Percentiles rank a stretch among this genome's conserved stretches.
Conservation (phyloP, 331 rosid species). For the Stylosanthes scabra region DNA sequence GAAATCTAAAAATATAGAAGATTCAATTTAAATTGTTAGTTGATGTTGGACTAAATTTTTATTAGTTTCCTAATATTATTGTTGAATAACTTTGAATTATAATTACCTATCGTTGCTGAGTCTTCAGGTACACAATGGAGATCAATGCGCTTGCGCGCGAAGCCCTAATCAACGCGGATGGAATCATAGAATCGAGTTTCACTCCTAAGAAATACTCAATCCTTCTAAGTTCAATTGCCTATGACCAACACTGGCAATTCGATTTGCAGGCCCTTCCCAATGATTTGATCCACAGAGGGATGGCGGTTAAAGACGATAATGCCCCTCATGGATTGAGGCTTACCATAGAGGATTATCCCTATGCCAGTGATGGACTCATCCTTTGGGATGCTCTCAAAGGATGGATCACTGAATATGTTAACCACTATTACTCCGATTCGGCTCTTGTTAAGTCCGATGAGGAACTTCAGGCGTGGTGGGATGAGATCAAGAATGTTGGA, state of each 20-base stretch:
- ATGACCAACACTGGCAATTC: slow-evolving; percentile 78
- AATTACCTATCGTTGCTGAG: no score
- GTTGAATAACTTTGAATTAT: no score
- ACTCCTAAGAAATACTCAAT: slow-evolving; percentile 59
- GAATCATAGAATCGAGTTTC: slow-evolving; percentile 68
- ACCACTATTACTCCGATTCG: slow-evolving; percentile 48
- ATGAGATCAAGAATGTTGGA: slow-evolving; percentile 61
- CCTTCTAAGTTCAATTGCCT: slow-evolving; percentile 66
- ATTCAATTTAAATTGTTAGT: no score
- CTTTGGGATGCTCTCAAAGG: slow-evolving; percentile 67
- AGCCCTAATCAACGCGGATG: slow-evolving; percentile 63
- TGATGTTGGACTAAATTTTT: no score
- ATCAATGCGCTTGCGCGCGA: slow-evolving; percentile 85
- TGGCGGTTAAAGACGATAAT: slow-evolving; percentile 66
- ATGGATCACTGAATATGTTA: slow-evolving; percentile 70
- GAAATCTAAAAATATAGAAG: no score
- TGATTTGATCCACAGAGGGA: slow-evolving; percentile 74
- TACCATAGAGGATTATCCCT: slow-evolving; percentile 71
- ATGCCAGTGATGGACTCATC: slow-evolving; percentile 71
- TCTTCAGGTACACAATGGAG: slow-evolving; percentile 87
- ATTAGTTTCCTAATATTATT: no score
- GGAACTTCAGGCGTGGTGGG: slow-evolving; percentile 87
- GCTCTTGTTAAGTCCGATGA: slow-evolving; percentile 40
- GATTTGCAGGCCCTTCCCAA: slow-evolving; percentile 76
- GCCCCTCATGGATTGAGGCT: slow-evolving; percentile 79